A percentile compares a stretch with the other conserved stretches of the same genome.
These are phyloP conservation scores for Annona cherimola DNA, from an alignment of 164 flowering plant genomes.

Conservation along the genomic window DNA sequence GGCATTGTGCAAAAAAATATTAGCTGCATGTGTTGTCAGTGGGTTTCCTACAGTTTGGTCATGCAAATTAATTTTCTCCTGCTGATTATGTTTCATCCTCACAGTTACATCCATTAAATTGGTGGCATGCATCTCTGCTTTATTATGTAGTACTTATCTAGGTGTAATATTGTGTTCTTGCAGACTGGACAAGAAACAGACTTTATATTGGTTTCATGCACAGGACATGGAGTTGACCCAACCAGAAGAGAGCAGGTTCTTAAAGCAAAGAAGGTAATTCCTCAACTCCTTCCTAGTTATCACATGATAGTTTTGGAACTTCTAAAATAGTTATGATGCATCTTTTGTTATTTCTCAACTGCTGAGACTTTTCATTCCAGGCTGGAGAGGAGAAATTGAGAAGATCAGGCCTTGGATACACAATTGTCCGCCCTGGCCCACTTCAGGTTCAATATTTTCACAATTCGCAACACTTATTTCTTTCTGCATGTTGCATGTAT, in stretches of 20 bases:
- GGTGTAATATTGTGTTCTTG: slow-evolving; percentile 17
- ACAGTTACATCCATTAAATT: neutral
- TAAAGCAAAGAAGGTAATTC: slow-evolving; percentile 76
- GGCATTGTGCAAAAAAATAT: too few species aligned
- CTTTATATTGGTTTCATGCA: slow-evolving; percentile 87
- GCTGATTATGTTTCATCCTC: neutral
- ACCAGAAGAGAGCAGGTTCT: slow-evolving; percentile 89
- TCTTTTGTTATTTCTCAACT: neutral
- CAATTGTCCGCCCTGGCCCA: slow-evolving; percentile 95
- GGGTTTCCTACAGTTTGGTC: neutral
- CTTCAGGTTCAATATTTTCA: slow-evolving; percentile 43
- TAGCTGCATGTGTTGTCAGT: too few species aligned
- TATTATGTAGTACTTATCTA: neutral
- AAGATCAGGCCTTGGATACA: slow-evolving; percentile 94
- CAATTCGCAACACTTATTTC: neutral
- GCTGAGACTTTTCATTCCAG: slow-evolving; percentile 27
- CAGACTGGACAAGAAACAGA: slow-evolving; percentile 98
- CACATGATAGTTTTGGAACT: neutral
- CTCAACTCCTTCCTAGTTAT: neutral
- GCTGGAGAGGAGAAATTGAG: slow-evolving; percentile 92
- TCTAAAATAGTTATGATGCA: neutral
- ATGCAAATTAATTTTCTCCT: neutral
- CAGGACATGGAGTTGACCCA: slow-evolving; percentile 80
- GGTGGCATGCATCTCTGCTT: neutral
- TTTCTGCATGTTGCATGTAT: neutral